Evolutionary conservation across 1,139 yeast genomes (phyloP).

Genomic region (Casaregolazyma lundiana): DNA sequence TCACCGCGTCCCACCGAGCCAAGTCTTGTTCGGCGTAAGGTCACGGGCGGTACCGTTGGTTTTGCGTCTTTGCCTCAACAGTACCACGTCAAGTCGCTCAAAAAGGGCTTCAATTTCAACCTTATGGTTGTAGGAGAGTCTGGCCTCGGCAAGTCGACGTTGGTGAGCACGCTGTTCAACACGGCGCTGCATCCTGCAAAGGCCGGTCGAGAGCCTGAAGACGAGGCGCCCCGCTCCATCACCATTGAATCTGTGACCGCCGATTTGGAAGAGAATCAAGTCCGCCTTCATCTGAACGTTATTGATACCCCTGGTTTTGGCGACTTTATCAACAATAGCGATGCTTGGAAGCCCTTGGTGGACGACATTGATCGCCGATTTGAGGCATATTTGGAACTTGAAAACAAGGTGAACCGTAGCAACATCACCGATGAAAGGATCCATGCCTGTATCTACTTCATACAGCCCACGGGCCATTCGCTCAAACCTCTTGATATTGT

Average conservation of each 20-base stretch:
- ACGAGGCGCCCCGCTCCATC: constrained; percentile 44
- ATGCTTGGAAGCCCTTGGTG: constrained; percentile 90
- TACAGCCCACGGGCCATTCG: constrained; percentile 96
- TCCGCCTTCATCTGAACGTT: constrained; percentile 75
- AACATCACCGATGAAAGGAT: constrained; percentile 80
- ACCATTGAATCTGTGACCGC: constrained; percentile 63
- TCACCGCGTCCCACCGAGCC: constrained; percentile 19
- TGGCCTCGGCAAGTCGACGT: constrained; percentile 91
- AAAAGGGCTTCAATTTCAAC: constrained; percentile 91
- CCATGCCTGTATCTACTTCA: constrained; percentile 93
- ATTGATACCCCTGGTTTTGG: constrained; percentile 95
- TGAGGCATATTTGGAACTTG: constrained; percentile 84
- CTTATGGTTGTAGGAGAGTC: constrained; percentile 75
- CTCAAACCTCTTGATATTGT: constrained; percentile 84
- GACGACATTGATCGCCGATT: constrained; percentile 84
- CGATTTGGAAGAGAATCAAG: constrained; percentile 90
- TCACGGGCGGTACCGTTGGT: constrained; percentile 83
- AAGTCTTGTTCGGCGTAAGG: constrained; percentile 69
- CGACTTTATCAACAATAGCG: constrained; percentile 79
- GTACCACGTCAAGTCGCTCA: constrained; percentile 94
- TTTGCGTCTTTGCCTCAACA: constrained; percentile 97
- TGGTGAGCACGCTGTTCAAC: constrained; percentile 87
- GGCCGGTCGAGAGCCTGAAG: constrained; percentile 32
- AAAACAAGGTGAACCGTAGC: constrained; percentile 80
- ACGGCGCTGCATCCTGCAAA: constrained; percentile 53